These are phyloP conservation scores for Macrophomina tecta DNA, from an alignment of 2,329 filamentous ascomycete species.

Conservation along the genomic window DNA sequence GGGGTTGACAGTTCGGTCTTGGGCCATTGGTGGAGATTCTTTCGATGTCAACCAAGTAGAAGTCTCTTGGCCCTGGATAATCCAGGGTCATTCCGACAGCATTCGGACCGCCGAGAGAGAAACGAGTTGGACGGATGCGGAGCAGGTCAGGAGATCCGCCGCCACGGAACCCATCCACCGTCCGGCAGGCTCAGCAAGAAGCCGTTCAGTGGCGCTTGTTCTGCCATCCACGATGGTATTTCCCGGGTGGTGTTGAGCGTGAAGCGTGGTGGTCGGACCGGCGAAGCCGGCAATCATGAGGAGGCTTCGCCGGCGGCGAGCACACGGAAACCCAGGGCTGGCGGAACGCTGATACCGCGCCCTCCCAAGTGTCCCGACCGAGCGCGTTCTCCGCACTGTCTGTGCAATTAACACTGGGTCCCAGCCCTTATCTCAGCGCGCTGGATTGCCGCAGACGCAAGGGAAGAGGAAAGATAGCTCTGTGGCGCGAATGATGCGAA, in stretches of 20 bases:
- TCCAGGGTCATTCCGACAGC: no score
- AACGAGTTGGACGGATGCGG: background rate
- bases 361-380: background rate
- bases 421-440: background rate
- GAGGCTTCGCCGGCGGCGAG: background rate
- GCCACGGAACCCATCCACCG: background rate
- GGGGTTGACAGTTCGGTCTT: no score
- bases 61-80: no score
- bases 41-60: no score
- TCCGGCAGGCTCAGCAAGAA: background rate
- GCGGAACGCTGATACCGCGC: conserved; percentile 3
- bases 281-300: conserved; percentile 4
- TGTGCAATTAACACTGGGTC: background rate
- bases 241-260: conserved; percentile 1
- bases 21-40: no score
- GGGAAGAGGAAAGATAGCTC: background rate
- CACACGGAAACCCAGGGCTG: background rate
- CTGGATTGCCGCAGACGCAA: background rate
- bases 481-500: background rate
- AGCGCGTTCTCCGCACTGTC: background rate
- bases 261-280: background rate
- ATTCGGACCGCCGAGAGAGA: no score
- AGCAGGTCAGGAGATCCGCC: background rate
- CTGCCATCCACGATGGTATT: background rate
- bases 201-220: background rate